Conservation (phyloP, 2,329 filamentous ascomycete species). For the Phyllosticta citrichinensis region DNA sequence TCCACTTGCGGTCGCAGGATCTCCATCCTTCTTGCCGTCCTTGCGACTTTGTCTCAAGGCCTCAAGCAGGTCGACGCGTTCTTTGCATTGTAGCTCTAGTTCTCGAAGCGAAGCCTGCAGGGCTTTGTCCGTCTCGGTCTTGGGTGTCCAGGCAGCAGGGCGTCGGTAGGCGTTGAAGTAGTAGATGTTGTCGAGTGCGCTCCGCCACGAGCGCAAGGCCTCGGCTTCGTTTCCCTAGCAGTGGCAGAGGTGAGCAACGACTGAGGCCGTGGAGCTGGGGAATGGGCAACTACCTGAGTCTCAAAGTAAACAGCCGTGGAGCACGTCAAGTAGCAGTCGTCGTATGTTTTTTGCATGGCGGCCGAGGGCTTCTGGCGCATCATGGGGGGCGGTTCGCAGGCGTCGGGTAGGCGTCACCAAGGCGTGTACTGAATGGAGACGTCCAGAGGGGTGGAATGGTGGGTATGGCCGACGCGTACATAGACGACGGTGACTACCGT, state of each 20-base stretch:
- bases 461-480: background rate
- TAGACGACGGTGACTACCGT: background rate
- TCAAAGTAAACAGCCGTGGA: conserved; percentile 96
- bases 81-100: conserved; percentile 85
- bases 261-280: background rate
- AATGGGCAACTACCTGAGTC: conserved; percentile 55
- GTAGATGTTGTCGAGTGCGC: conserved; percentile 78
- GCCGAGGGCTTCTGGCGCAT: conserved; percentile 54
- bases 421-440: background rate
- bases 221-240: conserved; percentile 77
- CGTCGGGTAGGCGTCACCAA: background rate
- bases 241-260: background rate
- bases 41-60: conserved; percentile 59
- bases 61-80: conserved; percentile 80
- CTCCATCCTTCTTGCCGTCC: conserved; percentile 37
- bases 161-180: conserved; percentile 72
- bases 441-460: background rate
- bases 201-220: conserved; percentile 82
- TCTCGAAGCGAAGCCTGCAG: conserved; percentile 71
- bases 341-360: conserved; percentile 91
- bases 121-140: conserved; percentile 73
- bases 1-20: background rate
- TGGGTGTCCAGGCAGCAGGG: conserved; percentile 57
- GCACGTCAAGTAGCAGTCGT: conserved; percentile 89
- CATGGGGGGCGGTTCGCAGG: conserved; percentile 24